Conservation (phyloP, 805 yeast genomes). For the Candida broadrunensis region DNA sequence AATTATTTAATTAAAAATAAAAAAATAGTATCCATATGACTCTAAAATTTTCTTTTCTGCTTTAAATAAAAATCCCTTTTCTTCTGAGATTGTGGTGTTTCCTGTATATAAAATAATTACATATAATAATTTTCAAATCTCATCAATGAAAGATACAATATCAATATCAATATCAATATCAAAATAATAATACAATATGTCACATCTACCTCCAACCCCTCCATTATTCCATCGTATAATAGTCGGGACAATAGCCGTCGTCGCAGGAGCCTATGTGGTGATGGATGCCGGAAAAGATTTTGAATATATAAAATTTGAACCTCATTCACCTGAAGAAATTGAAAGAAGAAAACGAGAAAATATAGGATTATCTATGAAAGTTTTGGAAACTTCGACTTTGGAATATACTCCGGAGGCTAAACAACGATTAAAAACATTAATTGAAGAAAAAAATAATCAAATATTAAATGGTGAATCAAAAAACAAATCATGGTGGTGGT, state of each 20-base stretch:
- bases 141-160: no score
- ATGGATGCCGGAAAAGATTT: conserved; percentile 36
- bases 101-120: no score
- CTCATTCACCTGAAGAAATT: conserved; percentile 36
- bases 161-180: no score
- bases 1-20: no score
- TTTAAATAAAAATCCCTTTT: no score
- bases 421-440: conserved; percentile 22
- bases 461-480: no score
- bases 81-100: no score
- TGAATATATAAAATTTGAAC: conserved; percentile 36
- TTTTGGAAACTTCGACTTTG: conserved; percentile 33
- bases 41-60: no score
- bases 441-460: conserved; percentile 15
- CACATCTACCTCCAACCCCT: conserved; percentile 25
- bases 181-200: neutral
- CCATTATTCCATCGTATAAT: conserved; percentile 30
- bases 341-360: conserved; percentile 34
- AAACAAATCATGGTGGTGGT: no score
- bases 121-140: no score
- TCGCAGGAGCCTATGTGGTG: conserved; percentile 31
- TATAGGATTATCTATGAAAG: conserved; percentile 24
- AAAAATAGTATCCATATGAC: no score
- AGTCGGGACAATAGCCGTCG: conserved; percentile 34
- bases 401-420: conserved; percentile 44